Conservation (phyloP, 345 rosid species). For the Populus deltoides region DNA sequence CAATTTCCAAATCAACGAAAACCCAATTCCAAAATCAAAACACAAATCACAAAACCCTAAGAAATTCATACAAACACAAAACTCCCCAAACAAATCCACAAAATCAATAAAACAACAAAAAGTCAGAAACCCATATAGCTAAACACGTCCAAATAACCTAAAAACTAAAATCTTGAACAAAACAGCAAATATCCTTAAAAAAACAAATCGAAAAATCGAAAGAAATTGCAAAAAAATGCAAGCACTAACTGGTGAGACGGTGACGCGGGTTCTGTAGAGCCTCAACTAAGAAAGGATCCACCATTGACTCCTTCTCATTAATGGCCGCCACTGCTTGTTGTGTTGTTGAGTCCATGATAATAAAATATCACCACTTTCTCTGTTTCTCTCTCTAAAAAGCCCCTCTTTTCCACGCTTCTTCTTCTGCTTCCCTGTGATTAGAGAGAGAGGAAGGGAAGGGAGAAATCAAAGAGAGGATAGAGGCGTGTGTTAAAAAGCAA, state of each 20-base stretch:
- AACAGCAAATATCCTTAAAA: background rate
- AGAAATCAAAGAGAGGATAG: background rate
- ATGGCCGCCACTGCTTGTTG: background rate
- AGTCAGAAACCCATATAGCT: background rate
- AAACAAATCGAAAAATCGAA: background rate
- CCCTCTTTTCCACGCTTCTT: background rate
- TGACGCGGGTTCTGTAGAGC: conserved; percentile 94
- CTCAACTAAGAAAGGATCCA: conserved; percentile 92
- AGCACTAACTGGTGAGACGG: conserved; percentile 76
- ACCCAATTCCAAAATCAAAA: background rate
- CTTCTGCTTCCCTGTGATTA: background rate
- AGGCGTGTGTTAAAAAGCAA: background rate
- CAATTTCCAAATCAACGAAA: conserved; percentile 3
- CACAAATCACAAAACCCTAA: background rate
- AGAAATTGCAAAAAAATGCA: background rate
- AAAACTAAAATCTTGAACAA: background rate
- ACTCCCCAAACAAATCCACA: background rate
- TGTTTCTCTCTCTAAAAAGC: background rate
- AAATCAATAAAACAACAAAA: background rate
- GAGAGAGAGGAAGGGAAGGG: background rate
- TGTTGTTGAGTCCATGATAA: conserved; percentile 13
- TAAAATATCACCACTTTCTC: background rate
- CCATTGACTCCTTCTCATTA: conserved; percentile 48
- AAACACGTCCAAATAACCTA: background rate
- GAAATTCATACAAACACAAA: background rate